Evolutionary conservation across 106 monocot species (phyloP), one percentile per base, ranked within the genome.

Genomic region (Dioscorea dumetorum): DNA sequence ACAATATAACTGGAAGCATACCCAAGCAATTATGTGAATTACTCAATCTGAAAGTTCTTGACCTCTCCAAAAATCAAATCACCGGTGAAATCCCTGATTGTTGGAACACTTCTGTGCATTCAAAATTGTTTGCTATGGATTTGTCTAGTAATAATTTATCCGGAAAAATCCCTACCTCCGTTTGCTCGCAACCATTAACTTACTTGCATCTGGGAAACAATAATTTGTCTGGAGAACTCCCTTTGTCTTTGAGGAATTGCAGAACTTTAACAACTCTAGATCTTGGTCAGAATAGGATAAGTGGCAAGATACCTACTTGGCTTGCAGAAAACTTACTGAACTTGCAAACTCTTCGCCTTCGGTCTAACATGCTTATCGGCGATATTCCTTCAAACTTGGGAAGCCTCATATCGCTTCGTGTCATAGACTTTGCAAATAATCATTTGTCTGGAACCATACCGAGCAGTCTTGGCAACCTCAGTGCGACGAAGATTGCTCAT

Each of bases 291-390:
- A 82, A 86, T 61, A 75, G 34, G 23, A 67, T 82, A 31, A 20
- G 64, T 10, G 82, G 86, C 20, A 61, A 53, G 9, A 69, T 86
- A 48, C 86, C 86, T 33, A 14, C 22, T 12, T 84, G 79, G 79
- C 51, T 76, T 49, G 68, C 60, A 64, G 49, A 72, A 0, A 61
- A 64, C 34, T 28, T 82, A 61, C 20, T 18, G 5, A 18, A 16
- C 15, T 54, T 19, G 2, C 54, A 19, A 15, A 54, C 19, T 54
- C 54, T 54, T 8, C 54, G 54, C 4, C 19, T 54, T 54, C 18
- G 60, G 1, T 48, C 61, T 22, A 79, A 79, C 13, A 50, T 48
- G 64, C 64, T 79, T 50, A 1, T 10, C 15, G 79, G 79, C 6
- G 10, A 19, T 0, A 74, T 79, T 19, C 35, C 79, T 74, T 13